These are phyloP conservation scores for Boletus eberwhitei DNA, from an alignment of 768 basidiomycete species.

Conservation along the genomic window DNA sequence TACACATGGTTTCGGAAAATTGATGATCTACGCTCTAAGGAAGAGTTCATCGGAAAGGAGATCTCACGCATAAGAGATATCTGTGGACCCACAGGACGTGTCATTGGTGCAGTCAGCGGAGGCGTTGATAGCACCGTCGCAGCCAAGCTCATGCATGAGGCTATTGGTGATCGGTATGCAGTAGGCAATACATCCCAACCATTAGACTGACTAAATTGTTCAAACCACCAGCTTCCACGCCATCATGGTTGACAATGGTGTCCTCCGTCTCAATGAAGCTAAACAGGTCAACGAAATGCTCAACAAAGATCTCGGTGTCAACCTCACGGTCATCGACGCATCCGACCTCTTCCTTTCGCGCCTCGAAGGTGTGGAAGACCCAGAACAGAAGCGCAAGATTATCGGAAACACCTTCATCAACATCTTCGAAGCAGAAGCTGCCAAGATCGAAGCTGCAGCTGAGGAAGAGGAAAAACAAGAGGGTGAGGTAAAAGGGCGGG, in stretches of 20 bases:
- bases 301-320: conserved; percentile 89
- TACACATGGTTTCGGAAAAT: not conserved
- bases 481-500: conserved; percentile 76
- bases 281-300: conserved; percentile 91
- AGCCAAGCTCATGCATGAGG: conserved; percentile 99
- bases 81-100: conserved; percentile 90
- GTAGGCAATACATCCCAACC: not conserved
- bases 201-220: not conserved
- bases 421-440: conserved; percentile 92
- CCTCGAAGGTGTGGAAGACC: conserved; percentile 91
- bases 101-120: conserved; percentile 96
- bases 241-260: conserved; percentile 99
- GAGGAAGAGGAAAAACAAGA: conserved; percentile 70
- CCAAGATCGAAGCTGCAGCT: conserved; percentile 79
- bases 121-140: conserved; percentile 98
- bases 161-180: conserved; percentile 88
- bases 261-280: conserved; percentile 88
- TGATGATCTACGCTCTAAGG: conserved; percentile 41
- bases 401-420: conserved; percentile 99
- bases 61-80: conserved; percentile 90
- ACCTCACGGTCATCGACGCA: conserved; percentile 93
- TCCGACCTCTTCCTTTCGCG: conserved; percentile 89
- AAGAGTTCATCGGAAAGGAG: conserved; percentile 97
- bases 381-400: conserved; percentile 95
- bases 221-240: conserved; percentile 78